Evolutionary conservation across 176 grass and related monocot species (phyloP), one percentile per base, ranked within the genome.

Genomic region (Aechmea fasciata): DNA sequence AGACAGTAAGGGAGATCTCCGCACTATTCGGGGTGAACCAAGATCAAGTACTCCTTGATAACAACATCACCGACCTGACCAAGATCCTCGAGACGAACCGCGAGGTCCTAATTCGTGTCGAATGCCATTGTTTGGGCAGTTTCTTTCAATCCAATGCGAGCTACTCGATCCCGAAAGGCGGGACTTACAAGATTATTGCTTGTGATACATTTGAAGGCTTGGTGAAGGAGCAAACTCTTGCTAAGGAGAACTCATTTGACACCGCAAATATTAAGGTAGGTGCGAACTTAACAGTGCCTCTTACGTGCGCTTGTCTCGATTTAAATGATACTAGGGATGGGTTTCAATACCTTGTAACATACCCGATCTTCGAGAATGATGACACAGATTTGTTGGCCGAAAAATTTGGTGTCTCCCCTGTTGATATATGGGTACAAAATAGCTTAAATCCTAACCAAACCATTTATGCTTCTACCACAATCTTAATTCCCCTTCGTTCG

Each of bases 371-470:
- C 41, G 24, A 66, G 15, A 2, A 1, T 41, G 29, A 66, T 33
- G 3, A 33, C 15, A 14, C 12, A 47, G 1, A 14, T 1, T 28
- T 66, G 26, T 24, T 66, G 14, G 64, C 11, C 13, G 1, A 66
- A 66, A 66, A 41, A 66, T 66, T 66, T 66, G 64, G 64, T 15
- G 47, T 66, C 26, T 33, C 64, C 47, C 29, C 25, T 17, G n/a
- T 13, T 48, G 64, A 66, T 48, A 66, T 66, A 66, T 48, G 11
- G 64, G 64, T 15, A 15, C 13, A 66, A 14, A 66, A 66, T 66
- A 47, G 14, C 13, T 9, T 66, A 15, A 29, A 48, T 66, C 64
- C 28, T n/a, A 9, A 48, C 29, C 11, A 1, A 13, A 66, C 29
- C 9, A 15, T 66, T 7, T 66, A 41, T 66, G 5, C 64, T 15